phyloP scores from a whole-genome alignment of 805 yeast genomes.

The Sugiyamaella chiloensis region DNA sequence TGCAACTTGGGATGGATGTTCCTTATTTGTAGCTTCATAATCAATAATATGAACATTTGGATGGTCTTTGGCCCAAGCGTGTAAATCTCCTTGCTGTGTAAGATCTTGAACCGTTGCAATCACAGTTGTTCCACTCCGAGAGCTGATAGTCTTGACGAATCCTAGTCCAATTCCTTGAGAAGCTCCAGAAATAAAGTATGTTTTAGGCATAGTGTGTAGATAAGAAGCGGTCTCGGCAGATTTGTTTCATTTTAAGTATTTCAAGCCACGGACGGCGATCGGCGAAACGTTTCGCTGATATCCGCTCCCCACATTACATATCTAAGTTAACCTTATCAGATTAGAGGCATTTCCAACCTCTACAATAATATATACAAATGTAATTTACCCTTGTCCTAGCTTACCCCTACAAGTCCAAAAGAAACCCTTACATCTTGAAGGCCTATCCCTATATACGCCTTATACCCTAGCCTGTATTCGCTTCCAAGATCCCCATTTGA shows the following conservation, averaged over 20 bases:
- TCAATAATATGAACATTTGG: slow-evolving; percentile 6
- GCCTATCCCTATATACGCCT: background rate
- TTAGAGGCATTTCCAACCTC: too few species aligned
- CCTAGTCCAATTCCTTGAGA: slow-evolving; percentile 8
- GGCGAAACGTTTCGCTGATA: too few species aligned
- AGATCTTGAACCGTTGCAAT: slow-evolving; percentile 5
- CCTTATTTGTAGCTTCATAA: background rate
- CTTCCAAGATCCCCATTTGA: background rate
- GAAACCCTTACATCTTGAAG: too few species aligned
- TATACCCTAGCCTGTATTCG: background rate
- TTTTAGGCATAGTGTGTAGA: background rate
- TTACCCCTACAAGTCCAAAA: too few species aligned
- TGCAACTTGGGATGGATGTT: slow-evolving; percentile 18
- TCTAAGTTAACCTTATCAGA: too few species aligned
- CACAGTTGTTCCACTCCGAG: background rate
- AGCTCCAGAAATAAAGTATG: slow-evolving; percentile 10
- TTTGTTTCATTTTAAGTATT: too few species aligned
- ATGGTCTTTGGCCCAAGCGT: background rate
- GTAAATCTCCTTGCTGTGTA: background rate
- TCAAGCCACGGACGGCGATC: too few species aligned
- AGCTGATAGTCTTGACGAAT: slow-evolving; percentile 6
- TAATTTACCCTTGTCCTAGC: too few species aligned
- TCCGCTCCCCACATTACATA: too few species aligned
- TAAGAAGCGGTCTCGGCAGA: background rate
- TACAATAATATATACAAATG: too few species aligned